Conservation (phyloP, 2,329 filamentous ascomycete genomes). For the Aspergillus pseudotamarii region DNA sequence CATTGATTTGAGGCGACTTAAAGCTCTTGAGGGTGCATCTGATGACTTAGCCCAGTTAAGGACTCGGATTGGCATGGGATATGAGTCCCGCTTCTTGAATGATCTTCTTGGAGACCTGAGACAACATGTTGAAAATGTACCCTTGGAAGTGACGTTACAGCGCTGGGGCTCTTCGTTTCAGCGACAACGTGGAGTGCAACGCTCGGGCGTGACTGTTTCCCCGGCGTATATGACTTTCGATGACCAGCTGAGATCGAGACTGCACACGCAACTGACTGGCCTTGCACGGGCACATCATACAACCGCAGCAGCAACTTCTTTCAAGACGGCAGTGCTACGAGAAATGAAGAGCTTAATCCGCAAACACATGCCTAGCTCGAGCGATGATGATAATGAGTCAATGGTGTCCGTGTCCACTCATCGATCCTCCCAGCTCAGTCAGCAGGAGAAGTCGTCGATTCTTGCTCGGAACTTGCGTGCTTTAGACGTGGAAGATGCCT, state of each 20-base stretch:
- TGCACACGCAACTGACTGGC: constrained; percentile 73
- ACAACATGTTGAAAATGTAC: constrained; percentile 74
- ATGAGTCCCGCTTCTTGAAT: constrained; percentile 77
- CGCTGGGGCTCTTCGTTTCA: constrained; percentile 81
- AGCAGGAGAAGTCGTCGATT: constrained; percentile 87
- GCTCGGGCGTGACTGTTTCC: constrained; percentile 67
- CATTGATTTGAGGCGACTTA: constrained; percentile 75
- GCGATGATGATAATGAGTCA: constrained; percentile 89
- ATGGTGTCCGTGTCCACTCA: constrained; percentile 83
- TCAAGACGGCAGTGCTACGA: constrained; percentile 78
- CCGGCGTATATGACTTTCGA: constrained; percentile 79
- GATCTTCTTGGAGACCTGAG: constrained; percentile 78
- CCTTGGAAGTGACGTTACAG: constrained; percentile 72
- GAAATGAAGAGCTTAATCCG: constrained; percentile 87
- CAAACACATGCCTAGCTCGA: constrained; percentile 84
- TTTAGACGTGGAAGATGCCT: constrained; percentile 80
- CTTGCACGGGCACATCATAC: constrained; percentile 81
- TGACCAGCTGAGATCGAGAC: constrained; percentile 68
- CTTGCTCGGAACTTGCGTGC: constrained; percentile 85
- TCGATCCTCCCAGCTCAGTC: constrained; percentile 68
- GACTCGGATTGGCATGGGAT: constrained; percentile 81
- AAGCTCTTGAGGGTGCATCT: constrained; percentile 77
- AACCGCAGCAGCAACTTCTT: constrained; percentile 77
- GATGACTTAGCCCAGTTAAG: constrained; percentile 76
- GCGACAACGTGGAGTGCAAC: constrained; percentile 68